Percentiles rank a stretch among this genome's conserved stretches.
Evolutionary conservation across 2,329 filamentous ascomycete genomes (phyloP).

Genomic region (Apiospora hydei): DNA sequence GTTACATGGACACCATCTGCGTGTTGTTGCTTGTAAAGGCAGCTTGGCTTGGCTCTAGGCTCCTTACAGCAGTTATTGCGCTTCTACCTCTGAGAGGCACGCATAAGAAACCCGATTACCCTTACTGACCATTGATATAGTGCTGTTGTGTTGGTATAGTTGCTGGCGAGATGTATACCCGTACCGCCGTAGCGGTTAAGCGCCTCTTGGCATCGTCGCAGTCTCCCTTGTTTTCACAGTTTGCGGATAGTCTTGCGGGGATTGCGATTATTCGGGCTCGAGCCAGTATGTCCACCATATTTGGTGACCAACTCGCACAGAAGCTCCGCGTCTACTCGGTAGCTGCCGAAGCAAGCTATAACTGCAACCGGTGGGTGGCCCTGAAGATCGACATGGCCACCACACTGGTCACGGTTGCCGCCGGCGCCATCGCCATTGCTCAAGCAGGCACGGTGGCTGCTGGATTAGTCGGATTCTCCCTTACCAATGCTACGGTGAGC

Average conservation of each 20-base stretch:
- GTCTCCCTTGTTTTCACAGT: slow-evolving; percentile 64
- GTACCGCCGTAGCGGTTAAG: slow-evolving; percentile 52
- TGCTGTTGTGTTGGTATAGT: slow-evolving; percentile 47
- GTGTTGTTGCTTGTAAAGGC: background rate
- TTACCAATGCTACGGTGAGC: slow-evolving; percentile 59
- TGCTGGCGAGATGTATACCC: slow-evolving; percentile 53
- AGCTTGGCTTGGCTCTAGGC: background rate
- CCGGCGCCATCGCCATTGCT: slow-evolving; percentile 60
- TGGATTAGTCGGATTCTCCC: slow-evolving; percentile 63
- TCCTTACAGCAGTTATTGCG: background rate
- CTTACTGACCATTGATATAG: background rate
- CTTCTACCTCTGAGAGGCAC: background rate
- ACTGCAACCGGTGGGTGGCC: slow-evolving; percentile 65
- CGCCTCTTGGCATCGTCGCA: slow-evolving; percentile 49
- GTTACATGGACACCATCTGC: background rate
- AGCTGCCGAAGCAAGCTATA: slow-evolving; percentile 58
- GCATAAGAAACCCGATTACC: background rate
- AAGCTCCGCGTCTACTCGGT: slow-evolving; percentile 56
- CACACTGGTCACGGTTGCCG: slow-evolving; percentile 57
- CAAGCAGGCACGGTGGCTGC: slow-evolving; percentile 55
- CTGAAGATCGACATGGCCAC: slow-evolving; percentile 63
- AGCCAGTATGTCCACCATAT: slow-evolving; percentile 54
- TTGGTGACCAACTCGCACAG: slow-evolving; percentile 57
- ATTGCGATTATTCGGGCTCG: slow-evolving; percentile 60
- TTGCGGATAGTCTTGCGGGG: slow-evolving; percentile 59